Evolutionary conservation across 2,329 filamentous ascomycete species (phyloP), one percentile per base, ranked within the genome.

Genomic region (Aspergillus sp.): DNA sequence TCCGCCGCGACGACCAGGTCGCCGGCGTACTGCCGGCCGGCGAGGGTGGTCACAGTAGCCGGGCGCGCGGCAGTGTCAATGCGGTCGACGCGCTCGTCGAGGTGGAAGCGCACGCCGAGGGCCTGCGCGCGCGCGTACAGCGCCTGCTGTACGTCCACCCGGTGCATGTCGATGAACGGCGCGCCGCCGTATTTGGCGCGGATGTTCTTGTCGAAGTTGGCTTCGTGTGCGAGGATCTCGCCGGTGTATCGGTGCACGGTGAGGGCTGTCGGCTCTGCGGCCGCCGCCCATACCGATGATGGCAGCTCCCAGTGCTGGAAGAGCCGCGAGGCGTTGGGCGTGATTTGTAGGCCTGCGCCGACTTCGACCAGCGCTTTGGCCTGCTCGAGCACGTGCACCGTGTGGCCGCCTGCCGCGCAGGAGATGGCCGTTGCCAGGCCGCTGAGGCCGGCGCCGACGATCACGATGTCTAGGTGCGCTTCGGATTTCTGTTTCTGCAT

Each of bases 311-410:
- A 71, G 50, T 67, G 54, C 4, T 60, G 52, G 48, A 71, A 58
- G 7, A 71, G 60, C 1, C 64, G 65, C 1, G 66, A 69, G 10
- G 64, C 64, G 47, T 71, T 71, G 1, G 68, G 67, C 3, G 65
- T 68, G 38, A 71, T 84, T 66, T 88, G 85, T 5, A 89, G 77
- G 3, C 87, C 87, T 61, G 90, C 88, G 13, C 88, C 85, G 55
- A 82, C 75, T 45, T 70, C 67, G 11, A 61, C 65, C 0, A 70
- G 58, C 25, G 66, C 63, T 21, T 59, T 58, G 10, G 66, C 67
- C 52, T 66, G 64, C 50, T 70, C 67, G 40, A 70, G 54, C 1
- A 70, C 61, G 17, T 58, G 20, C 5, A 70, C 65, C 1, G 48
- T 53, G 51, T 70, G 66, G 3, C 66, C 66, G 0, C 58, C 50